Evolutionary conservation across 345 rosid genomes (phyloP), one percentile per base, ranked within the genome.

Genomic region (Citrus mangshanensis): DNA sequence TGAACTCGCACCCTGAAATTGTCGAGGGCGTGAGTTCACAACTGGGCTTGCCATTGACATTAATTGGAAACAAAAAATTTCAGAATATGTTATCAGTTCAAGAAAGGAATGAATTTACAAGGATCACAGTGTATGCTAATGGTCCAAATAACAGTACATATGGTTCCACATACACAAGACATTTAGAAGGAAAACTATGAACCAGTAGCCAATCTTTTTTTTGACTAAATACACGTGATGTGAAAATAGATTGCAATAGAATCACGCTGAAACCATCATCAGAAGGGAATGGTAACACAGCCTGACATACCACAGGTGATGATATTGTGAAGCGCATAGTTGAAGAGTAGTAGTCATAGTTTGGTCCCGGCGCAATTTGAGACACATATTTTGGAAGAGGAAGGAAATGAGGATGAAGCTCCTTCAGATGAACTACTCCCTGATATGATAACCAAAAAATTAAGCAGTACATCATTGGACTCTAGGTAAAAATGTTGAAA

Each of bases 281-380:
- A 40, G 55, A 68, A 60, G 35, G 59, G 27, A 81, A 42, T 19
- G 4, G 30, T 28, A 62, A 9, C 8, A 65, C 55, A 63, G 74
- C 27, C 55, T n/a, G 32, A 84, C 90, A 38, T 91, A 96, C 99
- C 94, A 94, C 97, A 76, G 92, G 98, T 54, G 98, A 94, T 65
- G 97, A 91, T 84, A 96, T 84, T 13, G 90, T 90, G 83, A 96
- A 94, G 69, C 98, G 93, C 97, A 94, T 91, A 51, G 83, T 84
- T 80, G 94, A 82, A 35, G 95, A 93, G 80, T 81, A 71, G 82
- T 81, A 94, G 85, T 93, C 98, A 77, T 94, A 96, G 83, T 96
- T 96, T 80, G 98, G 88, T 68, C 98, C 98, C 9, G 98, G 90
- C 60, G 84, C 81, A 83, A 93, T 91, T 90, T 91, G 93, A 81